Conservation (phyloP, 768 basidiomycete genomes). For the Hortiboletus campestris region DNA sequence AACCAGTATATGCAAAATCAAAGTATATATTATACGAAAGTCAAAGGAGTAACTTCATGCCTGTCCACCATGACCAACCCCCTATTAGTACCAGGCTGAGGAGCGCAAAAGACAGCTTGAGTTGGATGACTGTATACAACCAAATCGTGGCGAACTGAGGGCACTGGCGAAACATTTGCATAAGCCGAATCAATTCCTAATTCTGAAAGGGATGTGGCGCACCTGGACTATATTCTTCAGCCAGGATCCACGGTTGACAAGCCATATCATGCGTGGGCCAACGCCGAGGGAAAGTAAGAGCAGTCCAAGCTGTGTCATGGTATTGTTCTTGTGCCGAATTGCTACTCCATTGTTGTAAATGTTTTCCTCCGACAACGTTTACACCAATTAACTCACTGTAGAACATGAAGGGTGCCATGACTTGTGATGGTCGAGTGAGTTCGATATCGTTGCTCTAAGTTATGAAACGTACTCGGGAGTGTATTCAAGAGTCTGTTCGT, state of each 20-base stretch:
- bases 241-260: slow-evolving; percentile 71
- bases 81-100: slow-evolving; percentile 53
- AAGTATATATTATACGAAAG: neutral
- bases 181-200: neutral
- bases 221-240: slow-evolving; percentile 75
- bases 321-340: slow-evolving; percentile 58
- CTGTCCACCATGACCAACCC: slow-evolving; percentile 61
- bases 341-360: slow-evolving; percentile 35
- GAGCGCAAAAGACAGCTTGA: slow-evolving; percentile 62
- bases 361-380: neutral
- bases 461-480: slow-evolving; percentile 62
- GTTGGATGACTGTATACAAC: slow-evolving; percentile 72
- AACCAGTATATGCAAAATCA: neutral
- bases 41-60: slow-evolving; percentile 45
- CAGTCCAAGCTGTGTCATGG: slow-evolving; percentile 52
- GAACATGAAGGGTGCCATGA: slow-evolving; percentile 65
- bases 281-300: slow-evolving; percentile 55
- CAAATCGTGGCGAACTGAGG: slow-evolving; percentile 78
- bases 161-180: slow-evolving; percentile 41
- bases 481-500: slow-evolving; percentile 59
- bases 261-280: slow-evolving; percentile 68
- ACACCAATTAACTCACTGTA: slow-evolving; percentile 21
- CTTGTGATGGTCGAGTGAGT: slow-evolving; percentile 36
- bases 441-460: neutral
- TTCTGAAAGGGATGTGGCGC: neutral